A percentile compares a stretch with the other conserved stretches of the same genome.
phyloP scores from a whole-genome alignment of 1,284 basidiomycete genomes.

The Rhizoctonia solani region DNA sequence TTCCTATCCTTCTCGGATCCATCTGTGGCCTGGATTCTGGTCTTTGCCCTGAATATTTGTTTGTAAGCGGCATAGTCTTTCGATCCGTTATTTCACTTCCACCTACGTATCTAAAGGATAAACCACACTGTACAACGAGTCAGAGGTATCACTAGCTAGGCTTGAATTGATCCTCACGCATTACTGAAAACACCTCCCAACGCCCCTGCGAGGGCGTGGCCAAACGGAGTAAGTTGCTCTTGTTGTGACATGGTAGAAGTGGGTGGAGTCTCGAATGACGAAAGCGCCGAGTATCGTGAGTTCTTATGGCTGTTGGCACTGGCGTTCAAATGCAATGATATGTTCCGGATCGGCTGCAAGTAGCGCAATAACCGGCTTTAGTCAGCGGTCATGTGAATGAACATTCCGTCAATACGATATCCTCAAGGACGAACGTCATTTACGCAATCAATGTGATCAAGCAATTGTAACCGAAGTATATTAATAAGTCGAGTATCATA shows the following conservation, averaged over 20 bases:
- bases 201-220: conserved; percentile 91
- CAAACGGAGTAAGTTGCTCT: conserved; percentile 81
- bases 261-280: not conserved
- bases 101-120: conserved; percentile 88
- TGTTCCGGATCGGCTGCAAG: conserved; percentile 19
- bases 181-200: conserved; percentile 92
- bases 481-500: not conserved
- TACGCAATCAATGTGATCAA: too few relatives aligned
- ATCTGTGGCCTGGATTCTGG: conserved; percentile 81
- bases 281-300: not conserved
- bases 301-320: conserved; percentile 14
- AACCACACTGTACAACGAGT: conserved; percentile 63
- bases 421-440: too few relatives aligned
- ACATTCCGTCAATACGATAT: not conserved
- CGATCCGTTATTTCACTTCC: not conserved
- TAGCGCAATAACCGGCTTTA: conserved; percentile 21
- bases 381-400: conserved; percentile 23
- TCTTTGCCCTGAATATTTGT: conserved; percentile 74
- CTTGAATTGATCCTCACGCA: conserved; percentile 64
- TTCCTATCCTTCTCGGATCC: conserved; percentile 50
- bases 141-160: not conserved
- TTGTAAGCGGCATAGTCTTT: not conserved
- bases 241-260: conserved; percentile 7
- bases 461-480: too few relatives aligned
- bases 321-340: not conserved